Evolutionary conservation across 371 early-diverging fungal species (phyloP), one percentile per base, ranked within the genome.

Genomic region (Actinomucor elegans): DNA sequence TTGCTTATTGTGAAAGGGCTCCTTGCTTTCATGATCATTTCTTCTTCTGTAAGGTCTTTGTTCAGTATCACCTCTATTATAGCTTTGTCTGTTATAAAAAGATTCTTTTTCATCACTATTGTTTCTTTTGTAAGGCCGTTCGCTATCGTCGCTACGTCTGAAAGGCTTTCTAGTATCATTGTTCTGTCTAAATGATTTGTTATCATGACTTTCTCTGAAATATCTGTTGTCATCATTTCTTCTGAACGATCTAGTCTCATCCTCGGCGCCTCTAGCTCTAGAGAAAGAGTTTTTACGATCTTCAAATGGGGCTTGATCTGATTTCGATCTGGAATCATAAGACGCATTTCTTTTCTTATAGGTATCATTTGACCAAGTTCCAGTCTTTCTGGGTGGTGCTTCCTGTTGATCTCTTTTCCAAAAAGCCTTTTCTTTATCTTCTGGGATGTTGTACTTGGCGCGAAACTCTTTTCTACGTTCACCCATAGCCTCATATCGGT

Each of bases 401-500:
- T 42, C 27, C 27, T n/a, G 14, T 15, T 26, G 14, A 14, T 42
- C 42, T 42, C 27, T 20, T 42, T 37, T 20, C 9, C 38, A 37
- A 32, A 33, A 41, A 1, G 33, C 28, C 44, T 52, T 43, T 33
- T 43, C 26, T 1, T 42, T 42, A 1, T 17, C 52, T 28, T 52
- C 44, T 34, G 52, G 52, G 1, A 32, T 46, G 23, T 46, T 46
- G 24, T 52, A 40, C 2, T 32, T 23, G 15, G 28, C 45, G 26
- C 54, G 48, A 20, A 63, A 58, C 14, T 50, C 43, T 6, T 51
- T 35, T 55, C 61, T 52, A 12, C 71, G 53, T 28, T 63, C 50
- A 15, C 69, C 69, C 72, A 72, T 72, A 0, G 72, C 69, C 10
- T 56, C 46, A 31, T 66, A 72, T 15, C 72, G 57, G 18, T 72